Evolutionary conservation across 352 stramenopile genomes (phyloP), one percentile per base, ranked within the genome.

Genomic region (Thraustotheca clavata): DNA sequence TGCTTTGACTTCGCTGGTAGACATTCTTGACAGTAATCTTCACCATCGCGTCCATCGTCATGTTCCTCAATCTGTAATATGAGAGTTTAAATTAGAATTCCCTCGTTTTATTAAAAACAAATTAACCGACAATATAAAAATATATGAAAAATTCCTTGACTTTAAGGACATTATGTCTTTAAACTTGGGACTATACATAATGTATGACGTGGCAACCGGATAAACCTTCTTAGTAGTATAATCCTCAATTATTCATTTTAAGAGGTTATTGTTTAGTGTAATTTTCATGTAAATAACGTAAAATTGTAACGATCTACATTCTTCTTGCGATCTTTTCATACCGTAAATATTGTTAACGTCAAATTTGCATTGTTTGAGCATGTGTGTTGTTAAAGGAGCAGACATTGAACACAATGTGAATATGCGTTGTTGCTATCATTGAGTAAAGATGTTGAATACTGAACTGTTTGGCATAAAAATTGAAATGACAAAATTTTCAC

Each of bases 11-110:
- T 6, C 73, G 79, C 29, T 72, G 74, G 73, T 94, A 94, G 54
- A 94, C 85, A 70, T 81, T 94, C 69, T 88, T 87, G 38, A 94
- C 79, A 29, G 86, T 50, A 60, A 94, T 79, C 50, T 76, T 81
- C 41, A 94, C 79, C 33, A 1, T 38, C 36, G 24, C 32, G 18
- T 55, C 49, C 26, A 14, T 52, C 9, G 9, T 52, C 11, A 14
- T 52, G 43, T 24, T 52, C 24, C 3, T 31, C 38, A n/a, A 36
- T 60, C 49, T 60, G 49, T 31, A 52, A 52, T 52, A 52, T 31
- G 34, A 24, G 12, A 11, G 7, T 31, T 52, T 52, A 52, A 35
- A 35, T 35, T 52, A 52, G 43, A 60, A 22, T 43, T 18, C 22
- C 57, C 39, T 55, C 11, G 0, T 0, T 65, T 65, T 38, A 65